phyloP scores from a whole-genome alignment of 1,284 basidiomycete genomes.

The Puccinia hordei region DNA sequence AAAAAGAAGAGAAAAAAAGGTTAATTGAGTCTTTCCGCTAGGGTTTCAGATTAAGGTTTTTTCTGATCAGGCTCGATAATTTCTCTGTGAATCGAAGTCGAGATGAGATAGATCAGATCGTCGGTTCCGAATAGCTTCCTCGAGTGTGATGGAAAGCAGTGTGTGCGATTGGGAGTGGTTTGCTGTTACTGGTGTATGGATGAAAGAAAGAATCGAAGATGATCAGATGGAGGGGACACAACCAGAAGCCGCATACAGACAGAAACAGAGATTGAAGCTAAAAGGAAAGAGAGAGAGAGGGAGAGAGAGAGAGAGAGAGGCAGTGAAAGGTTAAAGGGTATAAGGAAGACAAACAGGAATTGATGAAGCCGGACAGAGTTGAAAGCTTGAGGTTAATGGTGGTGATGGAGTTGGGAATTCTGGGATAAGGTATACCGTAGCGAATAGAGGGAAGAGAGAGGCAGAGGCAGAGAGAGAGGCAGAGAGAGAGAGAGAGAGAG shows the following conservation, averaged over 20 bases:
- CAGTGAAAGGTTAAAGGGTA: background rate
- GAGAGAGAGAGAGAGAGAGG: background rate
- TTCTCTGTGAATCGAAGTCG: background rate
- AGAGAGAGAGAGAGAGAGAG: too few relatives aligned
- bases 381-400: constrained; percentile 34
- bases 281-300: background rate
- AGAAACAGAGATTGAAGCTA: background rate
- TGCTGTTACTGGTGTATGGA: too few relatives aligned
- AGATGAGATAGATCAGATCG: background rate
- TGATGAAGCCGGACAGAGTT: constrained; percentile 11
- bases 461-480: too few relatives aligned
- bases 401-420: constrained; percentile 2
- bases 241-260: background rate
- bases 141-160: background rate
- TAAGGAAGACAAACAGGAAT: constrained; percentile 4
- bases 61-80: background rate
- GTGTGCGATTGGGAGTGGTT: background rate
- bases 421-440: background rate
- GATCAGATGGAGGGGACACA: background rate
- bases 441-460: background rate
- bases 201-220: background rate
- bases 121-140: background rate
- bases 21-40: constrained; percentile 8
- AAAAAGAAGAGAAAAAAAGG: too few relatives aligned
- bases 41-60: constrained; percentile 16